Percentiles rank a stretch among this genome's conserved stretches.
These are phyloP conservation scores for Ceratonia siliqua DNA, from an alignment of 306 rosid species.

Conservation along the genomic window DNA sequence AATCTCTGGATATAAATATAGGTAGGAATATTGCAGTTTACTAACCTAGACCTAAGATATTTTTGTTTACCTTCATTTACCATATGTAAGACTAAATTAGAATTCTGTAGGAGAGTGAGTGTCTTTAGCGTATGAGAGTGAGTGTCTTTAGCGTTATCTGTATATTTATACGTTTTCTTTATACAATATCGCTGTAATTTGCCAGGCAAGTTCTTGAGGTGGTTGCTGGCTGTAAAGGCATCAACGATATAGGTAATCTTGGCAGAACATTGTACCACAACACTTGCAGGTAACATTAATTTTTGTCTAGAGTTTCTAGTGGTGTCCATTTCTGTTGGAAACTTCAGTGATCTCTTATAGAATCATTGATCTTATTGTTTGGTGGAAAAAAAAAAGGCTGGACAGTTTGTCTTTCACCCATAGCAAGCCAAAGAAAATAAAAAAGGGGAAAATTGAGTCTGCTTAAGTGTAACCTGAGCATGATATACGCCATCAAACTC, in stretches of 20 bases:
- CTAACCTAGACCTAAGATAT: background rate
- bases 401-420: no score
- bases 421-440: no score
- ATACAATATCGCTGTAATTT: conserved; percentile 26
- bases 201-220: conserved; percentile 95
- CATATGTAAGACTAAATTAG: no score
- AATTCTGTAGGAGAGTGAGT: no score
- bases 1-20: background rate
- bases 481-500: no score
- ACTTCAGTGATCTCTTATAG: background rate
- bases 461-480: no score
- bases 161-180: conserved; percentile 28
- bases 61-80: no score
- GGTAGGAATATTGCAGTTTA: conserved; percentile 13
- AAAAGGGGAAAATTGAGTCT: no score
- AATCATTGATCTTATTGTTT: conserved; percentile 11
- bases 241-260: conserved; percentile 58
- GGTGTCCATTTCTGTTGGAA: conserved; percentile 28
- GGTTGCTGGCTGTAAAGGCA: conserved; percentile 84
- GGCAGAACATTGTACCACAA: conserved; percentile 78
- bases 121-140: no score
- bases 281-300: conserved; percentile 79
- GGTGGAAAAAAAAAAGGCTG: conserved; percentile 1
- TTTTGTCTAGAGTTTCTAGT: background rate
- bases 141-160: no score